Percentiles rank a stretch among this genome's conserved stretches.
phyloP scores from a whole-genome alignment of 352 stramenopile genomes.

The Phytophthora meadii region DNA sequence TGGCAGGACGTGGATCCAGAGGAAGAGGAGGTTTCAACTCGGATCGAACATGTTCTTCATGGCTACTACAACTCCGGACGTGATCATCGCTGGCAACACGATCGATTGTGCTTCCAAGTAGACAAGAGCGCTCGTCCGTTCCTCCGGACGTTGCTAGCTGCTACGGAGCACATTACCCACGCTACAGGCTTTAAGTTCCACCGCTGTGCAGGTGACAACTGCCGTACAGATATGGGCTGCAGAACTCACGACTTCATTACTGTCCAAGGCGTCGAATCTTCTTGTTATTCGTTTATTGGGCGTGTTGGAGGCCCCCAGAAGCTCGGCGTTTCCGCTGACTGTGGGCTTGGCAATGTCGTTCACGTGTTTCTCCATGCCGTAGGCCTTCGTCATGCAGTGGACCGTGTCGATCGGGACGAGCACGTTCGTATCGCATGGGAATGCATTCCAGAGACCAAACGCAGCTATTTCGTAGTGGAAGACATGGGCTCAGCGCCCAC shows the following conservation, averaged over 20 bases:
- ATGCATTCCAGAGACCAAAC: slow-evolving; percentile 69
- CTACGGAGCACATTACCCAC: slow-evolving; percentile 65
- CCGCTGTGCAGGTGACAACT: slow-evolving; percentile 58
- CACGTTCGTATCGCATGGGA: slow-evolving; percentile 86
- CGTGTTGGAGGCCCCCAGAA: slow-evolving; percentile 71
- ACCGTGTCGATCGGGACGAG: slow-evolving; percentile 74
- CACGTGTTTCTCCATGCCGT: slow-evolving; percentile 82
- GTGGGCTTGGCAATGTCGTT: slow-evolving; percentile 77
- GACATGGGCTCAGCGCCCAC: slow-evolving; percentile 31
- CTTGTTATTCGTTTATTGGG: slow-evolving; percentile 82
- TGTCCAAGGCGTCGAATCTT: slow-evolving; percentile 58
- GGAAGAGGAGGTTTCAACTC: slow-evolving; percentile 16
- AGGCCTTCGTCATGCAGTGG: slow-evolving; percentile 74
- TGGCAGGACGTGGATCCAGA: slow-evolving; percentile 37
- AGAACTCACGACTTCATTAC: slow-evolving; percentile 63
- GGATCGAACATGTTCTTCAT: slow-evolving; percentile 54
- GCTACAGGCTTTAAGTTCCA: slow-evolving; percentile 75
- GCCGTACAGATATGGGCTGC: slow-evolving; percentile 51
- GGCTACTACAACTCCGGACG: slow-evolving; percentile 85
- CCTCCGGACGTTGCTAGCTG: slow-evolving; percentile 49
- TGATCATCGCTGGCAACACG: slow-evolving; percentile 75
- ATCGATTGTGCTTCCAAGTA: slow-evolving; percentile 73
- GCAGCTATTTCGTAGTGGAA: slow-evolving; percentile 76
- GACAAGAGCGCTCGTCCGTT: slow-evolving; percentile 52
- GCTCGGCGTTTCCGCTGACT: slow-evolving; percentile 75